Evolutionary conservation across 176 grass and related monocot species (phyloP).

Genomic region (Metroxylon sagu): DNA sequence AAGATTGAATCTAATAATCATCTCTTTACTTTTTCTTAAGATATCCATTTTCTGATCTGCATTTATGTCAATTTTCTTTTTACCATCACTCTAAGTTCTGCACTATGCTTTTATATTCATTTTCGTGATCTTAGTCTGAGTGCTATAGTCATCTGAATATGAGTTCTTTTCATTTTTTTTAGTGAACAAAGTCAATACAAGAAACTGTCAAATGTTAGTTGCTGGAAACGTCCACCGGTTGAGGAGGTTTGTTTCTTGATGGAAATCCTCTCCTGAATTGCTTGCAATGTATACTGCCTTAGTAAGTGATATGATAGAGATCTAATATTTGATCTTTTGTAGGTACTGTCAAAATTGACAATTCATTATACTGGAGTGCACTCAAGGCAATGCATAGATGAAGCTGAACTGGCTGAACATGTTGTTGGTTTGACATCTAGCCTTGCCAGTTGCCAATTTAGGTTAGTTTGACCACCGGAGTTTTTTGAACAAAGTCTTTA

Average conservation of each 20-base stretch:
- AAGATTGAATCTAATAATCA: too few species aligned
- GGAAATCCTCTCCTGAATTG: slow-evolving; percentile 5
- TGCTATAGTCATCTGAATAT: not conserved
- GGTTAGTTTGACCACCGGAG: slow-evolving; percentile 7
- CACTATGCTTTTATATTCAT: not conserved
- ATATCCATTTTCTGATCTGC: too few species aligned
- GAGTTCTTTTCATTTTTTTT: slow-evolving; percentile 4
- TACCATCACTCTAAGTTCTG: too few species aligned
- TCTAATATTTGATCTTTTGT: slow-evolving; percentile 6
- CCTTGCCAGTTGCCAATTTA: slow-evolving; percentile 77
- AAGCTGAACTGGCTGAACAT: slow-evolving; percentile 84
- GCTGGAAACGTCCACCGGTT: slow-evolving; percentile 58
- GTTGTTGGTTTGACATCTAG: slow-evolving; percentile 76
- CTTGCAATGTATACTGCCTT: not conserved
- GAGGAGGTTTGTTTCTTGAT: slow-evolving; percentile 47
- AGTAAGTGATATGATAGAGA: slow-evolving; percentile 1
- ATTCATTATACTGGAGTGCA: slow-evolving; percentile 65
- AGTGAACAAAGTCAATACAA: slow-evolving; percentile 82
- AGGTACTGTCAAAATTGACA: slow-evolving; percentile 66
- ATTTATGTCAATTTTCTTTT: too few species aligned
- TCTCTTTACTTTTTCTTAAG: too few species aligned
- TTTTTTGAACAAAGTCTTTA: too few species aligned
- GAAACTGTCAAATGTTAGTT: slow-evolving; percentile 38
- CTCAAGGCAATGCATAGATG: slow-evolving; percentile 83
- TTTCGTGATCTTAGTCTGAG: slow-evolving; percentile 1